A percentile compares a stretch with the other conserved stretches of the same genome.
phyloP scores from a whole-genome alignment of 306 rosid genomes.

The Quercus parvula region DNA sequence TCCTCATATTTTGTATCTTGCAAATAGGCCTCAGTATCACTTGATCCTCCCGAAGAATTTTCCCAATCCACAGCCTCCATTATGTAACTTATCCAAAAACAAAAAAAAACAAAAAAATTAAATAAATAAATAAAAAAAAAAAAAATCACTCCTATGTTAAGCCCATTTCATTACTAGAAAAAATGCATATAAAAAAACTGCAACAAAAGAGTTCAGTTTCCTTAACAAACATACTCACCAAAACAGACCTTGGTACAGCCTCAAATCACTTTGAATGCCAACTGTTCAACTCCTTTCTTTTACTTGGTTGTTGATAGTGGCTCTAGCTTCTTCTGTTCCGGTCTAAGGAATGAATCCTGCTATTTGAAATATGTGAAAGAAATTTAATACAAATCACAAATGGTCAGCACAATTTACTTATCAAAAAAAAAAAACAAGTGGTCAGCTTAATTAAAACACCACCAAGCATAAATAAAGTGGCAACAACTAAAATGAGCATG shows the following conservation, averaged over 20 bases:
- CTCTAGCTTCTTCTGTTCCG: conserved; percentile 31
- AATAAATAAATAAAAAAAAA: too few relatives aligned
- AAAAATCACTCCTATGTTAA: not conserved
- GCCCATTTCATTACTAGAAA: not conserved
- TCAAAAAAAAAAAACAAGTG: not conserved
- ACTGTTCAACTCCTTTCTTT: conserved; percentile 15
- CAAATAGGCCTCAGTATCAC: conserved; percentile 31
- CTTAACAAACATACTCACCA: not conserved
- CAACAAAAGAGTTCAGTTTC: not conserved
- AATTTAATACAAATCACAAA: too few relatives aligned
- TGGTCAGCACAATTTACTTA: too few relatives aligned
- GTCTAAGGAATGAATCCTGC: conserved; percentile 69
- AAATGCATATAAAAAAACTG: not conserved
- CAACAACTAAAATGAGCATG: not conserved
- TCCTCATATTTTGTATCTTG: conserved; percentile 34
- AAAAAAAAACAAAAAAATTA: not conserved
- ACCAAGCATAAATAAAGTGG: not conserved
- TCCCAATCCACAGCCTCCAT: conserved; percentile 33
- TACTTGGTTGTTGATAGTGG: conserved; percentile 39
- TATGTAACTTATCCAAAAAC: not conserved
- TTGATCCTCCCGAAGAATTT: conserved; percentile 34
- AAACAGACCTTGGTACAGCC: not conserved
- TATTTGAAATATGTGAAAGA: too few relatives aligned
- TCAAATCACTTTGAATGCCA: not conserved
- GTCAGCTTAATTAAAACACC: not conserved